Evolutionary conservation across 176 grass and related monocot species (phyloP), one percentile per base, ranked within the genome.

Genomic region (Triticum turgidum): DNA sequence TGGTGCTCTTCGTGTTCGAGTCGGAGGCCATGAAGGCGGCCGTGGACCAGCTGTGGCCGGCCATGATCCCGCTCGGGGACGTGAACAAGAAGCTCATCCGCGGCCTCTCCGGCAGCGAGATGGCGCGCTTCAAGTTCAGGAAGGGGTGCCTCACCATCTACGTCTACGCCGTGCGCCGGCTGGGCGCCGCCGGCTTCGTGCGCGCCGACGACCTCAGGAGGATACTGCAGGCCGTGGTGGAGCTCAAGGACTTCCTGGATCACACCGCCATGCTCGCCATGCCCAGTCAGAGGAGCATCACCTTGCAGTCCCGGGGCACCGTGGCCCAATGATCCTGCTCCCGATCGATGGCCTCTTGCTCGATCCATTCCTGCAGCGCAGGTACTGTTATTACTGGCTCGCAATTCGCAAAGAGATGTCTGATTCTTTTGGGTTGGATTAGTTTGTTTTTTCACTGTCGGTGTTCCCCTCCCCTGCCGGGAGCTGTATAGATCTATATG

Each of bases 141-240:
- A 98, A 98, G 68, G 96, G 96, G 54, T 98, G 93, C 92, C 72
- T 98, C 69, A 98, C 96, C 61, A 90, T 98, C 83, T 98, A 98
- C 91, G 96, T 98, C 56, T 98, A 96, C 65, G 96, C 96, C 13
- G 91, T 98, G 39, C 92, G 96, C 32, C 88, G 93, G 30, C 67
- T 96, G 14, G 96, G 96, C 38, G 96, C 96, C 0, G 90, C 90
- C 14, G 93, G 96, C 24, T 98, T 98, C 92, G 85, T 91, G 71
- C 87, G 91, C 90, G 82, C 91, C 11, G 96, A 92, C 34, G 96
- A 98, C 86, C 86, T 98, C 20, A 20, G 96, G 22, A 69, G 84
- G 65, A 89, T 98, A 22, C 87, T 98, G 39, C 88, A 94, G 84
- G 56, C 90, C 0, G 93, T 98, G 52, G 90, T 96, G 13, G 91